phyloP scores from a whole-genome alignment of 495 filamentous ascomycete species.

The Penicillium maclennaniae region DNA sequence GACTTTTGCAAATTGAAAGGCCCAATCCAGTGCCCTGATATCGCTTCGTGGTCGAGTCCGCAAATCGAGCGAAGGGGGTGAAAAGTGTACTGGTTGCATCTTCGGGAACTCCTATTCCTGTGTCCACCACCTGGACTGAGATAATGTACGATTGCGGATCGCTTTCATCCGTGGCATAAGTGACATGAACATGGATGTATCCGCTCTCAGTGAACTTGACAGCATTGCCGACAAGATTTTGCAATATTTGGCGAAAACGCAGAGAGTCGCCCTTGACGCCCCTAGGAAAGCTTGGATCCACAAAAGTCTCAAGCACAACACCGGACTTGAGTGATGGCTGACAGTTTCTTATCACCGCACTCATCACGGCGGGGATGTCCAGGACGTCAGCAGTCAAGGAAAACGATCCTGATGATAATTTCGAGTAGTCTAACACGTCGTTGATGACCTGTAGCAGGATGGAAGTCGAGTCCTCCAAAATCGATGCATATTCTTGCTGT shows the following conservation, averaged over 20 bases:
- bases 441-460: slow-evolving; percentile 84
- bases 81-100: slow-evolving; percentile 69
- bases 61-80: slow-evolving; percentile 82
- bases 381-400: slow-evolving; percentile 67
- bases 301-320: slow-evolving; percentile 50
- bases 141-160: slow-evolving; percentile 39
- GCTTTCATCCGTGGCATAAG: slow-evolving; percentile 49
- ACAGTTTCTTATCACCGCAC: slow-evolving; percentile 51
- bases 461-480: slow-evolving; percentile 77
- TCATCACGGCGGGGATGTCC: slow-evolving; percentile 56
- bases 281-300: slow-evolving; percentile 42
- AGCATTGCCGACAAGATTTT: slow-evolving; percentile 82
- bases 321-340: slow-evolving; percentile 54
- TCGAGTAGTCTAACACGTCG: slow-evolving; percentile 84
- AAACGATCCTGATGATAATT: slow-evolving; percentile 82
- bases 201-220: slow-evolving; percentile 84
- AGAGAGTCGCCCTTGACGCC: slow-evolving; percentile 65
- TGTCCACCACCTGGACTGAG: slow-evolving; percentile 63
- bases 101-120: slow-evolving; percentile 81
- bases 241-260: slow-evolving; percentile 75
- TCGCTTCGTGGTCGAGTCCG: slow-evolving; percentile 67
- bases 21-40: slow-evolving; percentile 83
- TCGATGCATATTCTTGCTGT: slow-evolving; percentile 70
- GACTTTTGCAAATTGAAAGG: slow-evolving; percentile 73
- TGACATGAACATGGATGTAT: slow-evolving; percentile 51